phyloP scores from a whole-genome alignment of 2,329 filamentous ascomycete genomes.

The Aureobasidium musti region DNA sequence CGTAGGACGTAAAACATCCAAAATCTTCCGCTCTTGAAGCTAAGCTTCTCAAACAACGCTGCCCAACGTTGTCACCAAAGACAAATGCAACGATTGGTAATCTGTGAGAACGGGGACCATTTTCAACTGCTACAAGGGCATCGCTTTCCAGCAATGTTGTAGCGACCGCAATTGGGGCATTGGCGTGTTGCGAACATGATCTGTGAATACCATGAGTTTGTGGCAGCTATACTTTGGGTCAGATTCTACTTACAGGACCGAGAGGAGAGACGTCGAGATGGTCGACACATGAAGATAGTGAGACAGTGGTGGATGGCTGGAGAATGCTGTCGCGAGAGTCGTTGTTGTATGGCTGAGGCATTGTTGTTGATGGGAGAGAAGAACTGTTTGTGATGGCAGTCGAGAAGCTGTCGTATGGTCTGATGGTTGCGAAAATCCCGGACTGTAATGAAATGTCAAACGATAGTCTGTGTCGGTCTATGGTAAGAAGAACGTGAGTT shows the following conservation, averaged over 20 bases:
- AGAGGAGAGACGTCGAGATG: neutral
- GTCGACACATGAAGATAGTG: neutral
- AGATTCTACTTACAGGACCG: neutral
- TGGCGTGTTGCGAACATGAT: neutral
- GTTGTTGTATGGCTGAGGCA: neutral
- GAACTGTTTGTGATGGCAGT: neutral
- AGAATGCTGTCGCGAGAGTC: neutral
- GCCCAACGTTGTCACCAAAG: too few relatives aligned
- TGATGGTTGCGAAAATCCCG: neutral
- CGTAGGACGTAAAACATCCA: too few relatives aligned
- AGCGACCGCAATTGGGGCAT: neutral
- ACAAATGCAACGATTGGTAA: too few relatives aligned
- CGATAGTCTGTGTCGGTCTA: neutral
- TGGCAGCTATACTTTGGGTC: neutral
- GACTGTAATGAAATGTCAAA: neutral
- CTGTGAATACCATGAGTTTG: neutral
- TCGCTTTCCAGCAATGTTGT: neutral
- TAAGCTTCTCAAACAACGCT: too few relatives aligned
- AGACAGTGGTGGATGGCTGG: neutral
- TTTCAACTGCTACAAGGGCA: neutral
- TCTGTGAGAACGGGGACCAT: neutral
- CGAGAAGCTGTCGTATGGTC: neutral
- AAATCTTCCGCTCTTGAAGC: too few relatives aligned
- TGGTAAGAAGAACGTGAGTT: neutral
- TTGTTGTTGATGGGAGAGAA: neutral